Base-by-base conservation (phyloP, 2,329 filamentous ascomycete genomes). In the Penicillium sp. region DNA sequence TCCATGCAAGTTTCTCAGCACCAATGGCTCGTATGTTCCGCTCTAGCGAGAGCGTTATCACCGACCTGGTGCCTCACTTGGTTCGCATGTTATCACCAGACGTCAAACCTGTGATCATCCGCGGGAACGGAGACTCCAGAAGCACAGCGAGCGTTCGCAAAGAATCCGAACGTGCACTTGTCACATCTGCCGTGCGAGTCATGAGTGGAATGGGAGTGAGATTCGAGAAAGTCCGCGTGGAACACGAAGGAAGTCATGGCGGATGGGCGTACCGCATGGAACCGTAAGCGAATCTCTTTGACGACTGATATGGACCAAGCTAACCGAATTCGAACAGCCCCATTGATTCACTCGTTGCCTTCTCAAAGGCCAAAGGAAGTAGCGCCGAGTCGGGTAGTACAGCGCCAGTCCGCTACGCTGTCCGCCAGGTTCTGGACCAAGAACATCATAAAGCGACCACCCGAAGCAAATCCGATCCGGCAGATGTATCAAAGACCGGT, bases 191-290 rank as follows among this genome's bases (percentile, higher is more conserved):
- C 0, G 90, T 94, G 0, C 83, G 88, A 57, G 87, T 92, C 0
- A 89, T 99, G 80, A 82, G 84, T n/a, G 90, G 91, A 16, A 82
- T 93, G 13, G 89, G 92, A 14, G 84, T 97, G 14, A 81, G 83
- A 2, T 88, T 97, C 69, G 89, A 96, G 61, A 88, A 87, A 67
- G 88, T 89, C 11, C 86, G 87, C 64, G 83, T 97, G 41, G 92
- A 96, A 66, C 81, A 80, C 11, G 88, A 89, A 34, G 81, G 80
- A 5, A 78, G 76, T 18, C 79, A 80, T 52, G 82, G 84, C 32
- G 86, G 83, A 62, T 97, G 87, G 82, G 87, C 96, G 8, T 97
- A 96, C 73, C 86, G 94, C 49, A 92, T 99, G 90, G 93, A 97
- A 67, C 94, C 94, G 82, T 92, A 78, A 81, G 88, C 86, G 18